Percentiles rank a stretch among this genome's conserved stretches.
These are phyloP conservation scores for Bipolaris sorokiniana DNA, from an alignment of 2,329 filamentous ascomycete species.

Conservation along the genomic window DNA sequence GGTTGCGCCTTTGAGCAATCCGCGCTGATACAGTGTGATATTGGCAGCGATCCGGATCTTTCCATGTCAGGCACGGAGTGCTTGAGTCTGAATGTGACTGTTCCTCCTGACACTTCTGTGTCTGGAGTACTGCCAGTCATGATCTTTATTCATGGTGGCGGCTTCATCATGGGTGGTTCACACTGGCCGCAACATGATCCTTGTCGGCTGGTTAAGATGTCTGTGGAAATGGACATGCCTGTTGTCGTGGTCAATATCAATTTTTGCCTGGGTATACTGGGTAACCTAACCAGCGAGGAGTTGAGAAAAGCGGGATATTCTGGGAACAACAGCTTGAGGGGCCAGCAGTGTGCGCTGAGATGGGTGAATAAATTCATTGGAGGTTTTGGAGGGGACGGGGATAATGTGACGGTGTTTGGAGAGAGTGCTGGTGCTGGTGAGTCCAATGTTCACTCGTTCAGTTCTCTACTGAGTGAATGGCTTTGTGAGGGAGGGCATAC, in stretches of 20 bases:
- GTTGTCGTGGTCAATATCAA: constrained; percentile 50
- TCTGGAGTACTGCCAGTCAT: constrained; percentile 54
- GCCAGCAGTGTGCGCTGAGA: constrained; percentile 43
- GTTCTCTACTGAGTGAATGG: too few species aligned
- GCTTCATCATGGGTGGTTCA: constrained; percentile 55
- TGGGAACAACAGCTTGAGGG: constrained; percentile 34
- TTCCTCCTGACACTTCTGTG: constrained; percentile 38
- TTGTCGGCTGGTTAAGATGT: constrained; percentile 52
- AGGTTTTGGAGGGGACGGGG: constrained; percentile 45
- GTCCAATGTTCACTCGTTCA: constrained; percentile 1
- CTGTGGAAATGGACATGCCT: constrained; percentile 48
- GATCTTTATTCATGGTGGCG: constrained; percentile 60
- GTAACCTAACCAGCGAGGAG: constrained; percentile 53
- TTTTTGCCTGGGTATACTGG: constrained; percentile 32
- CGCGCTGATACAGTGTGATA: constrained; percentile 29
- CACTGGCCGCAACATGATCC: constrained; percentile 60
- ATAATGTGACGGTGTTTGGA: constrained; percentile 49
- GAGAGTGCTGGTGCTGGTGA: constrained; percentile 55
- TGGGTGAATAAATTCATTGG: constrained; percentile 44
- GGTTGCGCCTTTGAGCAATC: constrained; percentile 27
- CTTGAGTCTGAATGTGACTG: constrained; percentile 59
- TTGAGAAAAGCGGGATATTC: constrained; percentile 50
- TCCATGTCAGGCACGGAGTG: constrained; percentile 55
- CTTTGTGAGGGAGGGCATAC: not conserved
- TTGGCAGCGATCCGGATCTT: constrained; percentile 16